Evolutionary conservation across 257 asterid species (phyloP), one percentile per base, ranked within the genome.

Genomic region (Striga asiatica): DNA sequence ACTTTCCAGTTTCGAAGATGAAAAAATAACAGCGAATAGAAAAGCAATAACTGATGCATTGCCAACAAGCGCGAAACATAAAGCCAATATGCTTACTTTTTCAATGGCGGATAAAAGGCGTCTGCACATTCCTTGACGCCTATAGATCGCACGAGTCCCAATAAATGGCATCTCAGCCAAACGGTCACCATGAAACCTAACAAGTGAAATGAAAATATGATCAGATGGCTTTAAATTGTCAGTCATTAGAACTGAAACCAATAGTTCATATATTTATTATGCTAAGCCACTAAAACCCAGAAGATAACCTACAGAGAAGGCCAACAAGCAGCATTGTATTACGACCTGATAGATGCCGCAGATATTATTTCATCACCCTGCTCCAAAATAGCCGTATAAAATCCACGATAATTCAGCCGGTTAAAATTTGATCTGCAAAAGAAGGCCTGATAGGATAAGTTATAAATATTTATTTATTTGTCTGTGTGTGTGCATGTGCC

Each of bases 121-220:
- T 60, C 23, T 78, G 68, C 87, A 79, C 84, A 78, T 82, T 54
- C 92, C 87, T 64, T 47, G 63, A 66, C 70, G 9, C 59, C 93
- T 61, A 35, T 77, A 63, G 11, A 11, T 52, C 28, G 65, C 64
- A 54, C 70, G 52, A 19, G 85, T 83, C 27, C 81, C 83, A 45
- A 83, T 74, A 60, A 80, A 83, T 4, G 88, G 85, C 85, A 83
- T 83, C 64, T 83, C 83, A 13, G 76, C 78, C 17, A 83, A 71
- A 39, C 54, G 75, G 51, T 74, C 72, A 49, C 81, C 93, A 60
- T 77, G 83, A 35, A 80, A 68, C 72, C 93, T 77, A 31, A 5
- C 28, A 41, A 24, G 9, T 22, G 45, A 6, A 12, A 34, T 11
- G 39, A 34, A 13, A 11, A 8, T 34, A 6, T 34, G 39, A 8